phyloP scores from a whole-genome alignment of 2,329 filamentous ascomycete species.

The Talaromyces atroroseus region DNA sequence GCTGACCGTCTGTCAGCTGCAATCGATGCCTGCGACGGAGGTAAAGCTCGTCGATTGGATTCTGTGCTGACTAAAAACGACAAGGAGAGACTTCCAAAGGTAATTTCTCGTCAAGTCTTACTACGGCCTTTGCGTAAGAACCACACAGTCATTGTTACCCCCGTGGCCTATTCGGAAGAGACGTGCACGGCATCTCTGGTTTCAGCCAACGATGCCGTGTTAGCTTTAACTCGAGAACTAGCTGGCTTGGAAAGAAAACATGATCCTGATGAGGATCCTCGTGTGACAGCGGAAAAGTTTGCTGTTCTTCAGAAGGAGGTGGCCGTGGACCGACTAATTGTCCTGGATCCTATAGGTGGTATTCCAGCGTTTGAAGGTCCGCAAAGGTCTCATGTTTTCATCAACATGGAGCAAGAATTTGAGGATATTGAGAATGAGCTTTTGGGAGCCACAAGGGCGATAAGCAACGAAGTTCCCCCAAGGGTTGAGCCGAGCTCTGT shows the following conservation, averaged over 20 bases:
- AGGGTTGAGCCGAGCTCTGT: conserved; percentile 16
- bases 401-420: conserved; percentile 92
- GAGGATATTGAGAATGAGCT: conserved; percentile 62
- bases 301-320: conserved; percentile 47
- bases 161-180: conserved; percentile 55
- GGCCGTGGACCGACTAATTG: conserved; percentile 75
- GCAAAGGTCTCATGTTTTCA: conserved; percentile 68
- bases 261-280: conserved; percentile 40
- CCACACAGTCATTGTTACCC: conserved; percentile 64
- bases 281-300: conserved; percentile 34
- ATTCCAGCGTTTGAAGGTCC: conserved; percentile 62
- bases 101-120: conserved; percentile 49
- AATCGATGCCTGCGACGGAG: conserved; percentile 63
- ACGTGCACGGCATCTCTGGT: conserved; percentile 46
- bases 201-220: conserved; percentile 59
- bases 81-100: conserved; percentile 29
- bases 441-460: conserved; percentile 22
- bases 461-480: neutral
- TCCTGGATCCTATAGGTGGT: conserved; percentile 81
- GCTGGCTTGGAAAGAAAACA: conserved; percentile 56
- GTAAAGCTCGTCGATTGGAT: conserved; percentile 65
- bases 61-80: conserved; percentile 42
- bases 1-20: conserved; percentile 68
- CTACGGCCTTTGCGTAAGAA: conserved; percentile 62
- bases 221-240: conserved; percentile 72